phyloP scores from a whole-genome alignment of 225 moss, liverwort and hornwort species.

The Thuidium tamariscinum region DNA sequence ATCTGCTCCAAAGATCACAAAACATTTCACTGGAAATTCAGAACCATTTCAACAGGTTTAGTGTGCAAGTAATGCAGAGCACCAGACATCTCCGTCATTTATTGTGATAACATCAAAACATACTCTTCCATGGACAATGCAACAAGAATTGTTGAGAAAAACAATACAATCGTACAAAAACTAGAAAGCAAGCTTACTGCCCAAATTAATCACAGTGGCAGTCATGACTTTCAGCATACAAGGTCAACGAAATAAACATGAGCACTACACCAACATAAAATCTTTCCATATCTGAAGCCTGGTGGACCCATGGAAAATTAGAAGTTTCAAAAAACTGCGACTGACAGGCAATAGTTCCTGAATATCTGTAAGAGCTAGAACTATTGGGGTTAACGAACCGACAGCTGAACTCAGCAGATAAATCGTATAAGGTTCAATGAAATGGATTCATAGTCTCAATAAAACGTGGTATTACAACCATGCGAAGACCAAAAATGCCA shows the following conservation, averaged over 20 bases:
- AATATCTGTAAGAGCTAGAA: background rate
- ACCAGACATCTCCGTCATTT: background rate
- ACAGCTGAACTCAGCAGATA: background rate
- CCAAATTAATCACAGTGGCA: background rate
- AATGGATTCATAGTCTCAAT: background rate
- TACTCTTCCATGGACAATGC: background rate
- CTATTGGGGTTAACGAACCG: background rate
- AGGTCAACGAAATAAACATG: background rate
- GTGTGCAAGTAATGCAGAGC: background rate
- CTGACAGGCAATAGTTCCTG: background rate
- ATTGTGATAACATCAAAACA: background rate
- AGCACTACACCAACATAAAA: background rate
- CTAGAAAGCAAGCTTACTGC: background rate
- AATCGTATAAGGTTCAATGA: background rate
- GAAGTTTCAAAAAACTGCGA: background rate
- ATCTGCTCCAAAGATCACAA: slow-evolving; percentile 8
- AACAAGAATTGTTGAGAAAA: background rate
- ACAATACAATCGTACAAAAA: background rate
- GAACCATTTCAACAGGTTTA: background rate
- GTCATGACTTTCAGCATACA: background rate
- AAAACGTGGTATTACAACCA: background rate
- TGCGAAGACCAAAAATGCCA: slow-evolving; percentile 1
- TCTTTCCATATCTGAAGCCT: background rate
- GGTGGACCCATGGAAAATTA: background rate
- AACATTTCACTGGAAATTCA: background rate